A percentile compares a stretch with the other conserved stretches of the same genome.
These are phyloP conservation scores for Stereocaulon alpinum DNA, from an alignment of 495 filamentous ascomycete species.

Conservation along the genomic window DNA sequence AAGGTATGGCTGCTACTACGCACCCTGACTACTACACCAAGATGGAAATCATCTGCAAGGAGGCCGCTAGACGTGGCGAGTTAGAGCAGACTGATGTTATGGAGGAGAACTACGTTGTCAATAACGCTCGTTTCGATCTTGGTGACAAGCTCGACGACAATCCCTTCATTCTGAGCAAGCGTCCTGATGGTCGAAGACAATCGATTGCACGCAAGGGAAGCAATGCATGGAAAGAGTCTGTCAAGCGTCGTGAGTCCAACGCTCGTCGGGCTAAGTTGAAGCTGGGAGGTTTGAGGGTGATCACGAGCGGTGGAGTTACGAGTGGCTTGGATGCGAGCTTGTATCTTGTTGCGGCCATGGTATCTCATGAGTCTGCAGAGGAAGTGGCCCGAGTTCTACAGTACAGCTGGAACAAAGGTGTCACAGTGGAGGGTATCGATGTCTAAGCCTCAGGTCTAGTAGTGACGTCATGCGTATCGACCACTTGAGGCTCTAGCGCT, in stretches of 20 bases:
- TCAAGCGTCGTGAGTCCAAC: slow-evolving; percentile 57
- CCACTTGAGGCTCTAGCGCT: too few relatives aligned
- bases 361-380: slow-evolving; percentile 53
- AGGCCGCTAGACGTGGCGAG: slow-evolving; percentile 41
- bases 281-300: slow-evolving; percentile 58
- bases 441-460: slow-evolving; percentile 35
- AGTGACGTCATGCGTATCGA: too few relatives aligned
- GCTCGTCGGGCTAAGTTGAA: slow-evolving; percentile 53
- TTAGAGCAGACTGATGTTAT: slow-evolving; percentile 60
- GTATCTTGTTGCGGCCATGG: slow-evolving; percentile 66
- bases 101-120: slow-evolving; percentile 70
- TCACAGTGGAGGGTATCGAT: slow-evolving; percentile 62
- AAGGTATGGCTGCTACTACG: slow-evolving; percentile 63
- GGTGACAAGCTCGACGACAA: slow-evolving; percentile 63
- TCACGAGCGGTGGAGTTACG: slow-evolving; percentile 66
- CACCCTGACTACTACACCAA: slow-evolving; percentile 51
- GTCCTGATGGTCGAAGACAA: slow-evolving; percentile 47
- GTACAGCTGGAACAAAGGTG: slow-evolving; percentile 60
- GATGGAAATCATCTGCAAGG: slow-evolving; percentile 58
- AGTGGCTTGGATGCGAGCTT: slow-evolving; percentile 68
- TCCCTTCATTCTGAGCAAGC: slow-evolving; percentile 60
- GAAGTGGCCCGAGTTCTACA: slow-evolving; percentile 61
- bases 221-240: slow-evolving; percentile 56
- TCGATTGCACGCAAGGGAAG: slow-evolving; percentile 59
- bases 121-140: slow-evolving; percentile 67